Evolutionary conservation across 306 rosid genomes (phyloP).

Genomic region (Cyamopsis tetragonoloba): DNA sequence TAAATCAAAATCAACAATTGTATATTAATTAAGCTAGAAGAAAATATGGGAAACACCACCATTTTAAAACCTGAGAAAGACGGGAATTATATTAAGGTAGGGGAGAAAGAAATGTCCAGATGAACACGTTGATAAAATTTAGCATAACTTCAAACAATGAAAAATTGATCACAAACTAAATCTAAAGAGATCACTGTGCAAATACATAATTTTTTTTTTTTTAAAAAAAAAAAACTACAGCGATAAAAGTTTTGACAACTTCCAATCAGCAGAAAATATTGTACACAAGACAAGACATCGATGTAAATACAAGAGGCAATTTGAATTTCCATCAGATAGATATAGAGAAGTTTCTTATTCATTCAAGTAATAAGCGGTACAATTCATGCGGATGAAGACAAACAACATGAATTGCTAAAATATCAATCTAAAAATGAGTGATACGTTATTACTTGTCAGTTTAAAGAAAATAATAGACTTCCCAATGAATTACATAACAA

Average conservation of each 20-base stretch:
- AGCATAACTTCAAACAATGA: background rate
- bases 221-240: background rate
- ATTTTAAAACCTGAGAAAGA: background rate
- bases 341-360: background rate
- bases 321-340: constrained; percentile 2
- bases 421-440: background rate
- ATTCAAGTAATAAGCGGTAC: background rate
- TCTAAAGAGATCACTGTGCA: background rate
- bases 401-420: constrained; percentile 3
- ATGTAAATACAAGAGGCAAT: constrained; percentile 1
- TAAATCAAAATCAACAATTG: background rate
- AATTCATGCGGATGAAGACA: background rate
- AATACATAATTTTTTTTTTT: no score
- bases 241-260: background rate
- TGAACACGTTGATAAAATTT: background rate
- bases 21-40: background rate
- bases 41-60: background rate
- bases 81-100: background rate
- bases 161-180: background rate
- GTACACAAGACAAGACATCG: background rate
- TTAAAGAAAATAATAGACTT: background rate
- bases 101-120: background rate
- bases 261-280: background rate
- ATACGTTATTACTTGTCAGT: background rate
- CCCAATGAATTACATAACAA: constrained; percentile 5